These are phyloP conservation scores for Arabidopsis thaliana DNA, from an alignment of 345 rosid genomes.

Conservation along the genomic window TAIR10.1 NC_003076.8:2607501-2608000, in stretches of 20 bases:
- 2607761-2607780: constrained; percentile 50
- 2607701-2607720: constrained; percentile 96
- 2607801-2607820: not conserved
- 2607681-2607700: constrained; percentile 73
- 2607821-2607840: not conserved
- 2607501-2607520: constrained; percentile 64
- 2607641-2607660: not conserved
- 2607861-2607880: constrained; percentile 98
- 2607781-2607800: constrained; percentile 6
- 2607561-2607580: constrained; percentile 88
- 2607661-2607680: not conserved
- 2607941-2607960: constrained; percentile 65
- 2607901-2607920: constrained; percentile 95
- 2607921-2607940: constrained; percentile 69
- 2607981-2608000: constrained; percentile 19
- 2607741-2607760: constrained; percentile 89
- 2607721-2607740: constrained; percentile 91
- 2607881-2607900: constrained; percentile 96
- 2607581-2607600: constrained; percentile 90
- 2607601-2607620: not conserved
- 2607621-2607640: not conserved
- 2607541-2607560: constrained; percentile 70
- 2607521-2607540: constrained; percentile 81
- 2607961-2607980: constrained; percentile 65
- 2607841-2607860: constrained; percentile 52